Base-by-base conservation (phyloP, 75 land plant genomes). In the Cryptomeria japonica region DNA sequence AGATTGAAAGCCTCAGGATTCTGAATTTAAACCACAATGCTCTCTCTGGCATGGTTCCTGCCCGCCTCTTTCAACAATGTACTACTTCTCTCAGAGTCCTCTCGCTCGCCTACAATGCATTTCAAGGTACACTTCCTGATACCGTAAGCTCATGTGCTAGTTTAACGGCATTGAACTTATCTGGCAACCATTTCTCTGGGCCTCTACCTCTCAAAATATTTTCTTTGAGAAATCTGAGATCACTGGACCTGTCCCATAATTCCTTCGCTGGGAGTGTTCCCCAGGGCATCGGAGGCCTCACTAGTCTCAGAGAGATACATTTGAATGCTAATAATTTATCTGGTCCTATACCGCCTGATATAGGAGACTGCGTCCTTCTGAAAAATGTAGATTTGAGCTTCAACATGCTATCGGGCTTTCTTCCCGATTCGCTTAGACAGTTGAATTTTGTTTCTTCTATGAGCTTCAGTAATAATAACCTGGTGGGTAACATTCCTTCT, bases 161-260 rank as follows among this genome's bases (percentile, higher is more conserved):
- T n/a, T 90, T 97, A 16, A 89, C 76, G 1, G 41, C 80, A 11
- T 72, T 97, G 56, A 92, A 95, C 87, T 85, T 97, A 61, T 97
- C 94, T 0, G 77, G 88, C 7, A 97, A 97, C 72, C 80, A 78
- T 86, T 88, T 97, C 37, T 87, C 91, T 2, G 95, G 94, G 3
- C 3, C 39, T 22, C 73, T 97, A 61, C 94, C 97, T 0, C 28
- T 12, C 16, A 91, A 86, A 9, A 44, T 97, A 3, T 90, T 94
- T 92, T 89, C 87, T n/a, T 86, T 95, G 86, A 89, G 47, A 42
- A 88, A 61, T 22, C 88, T 94, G 80, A 70, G 91, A 53, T 88
- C 90, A 31, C 92, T 95, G 83, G 98, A 95, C 88, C 79, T 95
- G 76, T 96, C 96, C 3, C 86, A 87, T 80, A 97, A 97, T 88